Conservation (phyloP, 2,329 filamentous ascomycete species). For the Colletotrichum trifolii region DNA sequence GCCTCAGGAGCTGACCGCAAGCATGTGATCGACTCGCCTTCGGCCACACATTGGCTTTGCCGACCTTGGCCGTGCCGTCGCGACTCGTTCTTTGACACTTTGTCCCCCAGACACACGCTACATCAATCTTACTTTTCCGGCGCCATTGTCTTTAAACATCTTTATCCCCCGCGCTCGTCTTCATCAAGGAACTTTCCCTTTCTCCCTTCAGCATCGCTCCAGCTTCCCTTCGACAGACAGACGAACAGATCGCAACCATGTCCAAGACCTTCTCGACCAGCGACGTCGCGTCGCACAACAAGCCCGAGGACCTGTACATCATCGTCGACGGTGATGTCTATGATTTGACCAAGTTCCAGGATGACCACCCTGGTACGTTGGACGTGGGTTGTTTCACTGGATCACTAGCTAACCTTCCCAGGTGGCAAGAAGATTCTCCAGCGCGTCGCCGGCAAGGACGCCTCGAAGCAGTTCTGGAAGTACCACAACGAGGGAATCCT, state of each 20-base stretch:
- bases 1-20: constrained; percentile 1
- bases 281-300: constrained; percentile 94
- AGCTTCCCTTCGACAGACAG: constrained; percentile 14
- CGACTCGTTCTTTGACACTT: constrained; percentile 33
- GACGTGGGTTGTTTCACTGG: neutral
- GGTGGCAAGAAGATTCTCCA: constrained; percentile 74
- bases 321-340: constrained; percentile 96
- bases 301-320: constrained; percentile 86
- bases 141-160: constrained; percentile 29
- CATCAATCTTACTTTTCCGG: constrained; percentile 1
- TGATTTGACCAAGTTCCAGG: constrained; percentile 89
- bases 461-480: constrained; percentile 76
- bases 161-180: constrained; percentile 11
- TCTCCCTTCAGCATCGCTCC: constrained; percentile 1
- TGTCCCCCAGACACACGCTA: constrained; percentile 16
- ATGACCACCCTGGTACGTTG: constrained; percentile 80
- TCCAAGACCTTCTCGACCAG: constrained; percentile 84
- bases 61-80: constrained; percentile 35
- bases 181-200: constrained; percentile 7
- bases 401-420: constrained; percentile 39
- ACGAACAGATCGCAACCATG: constrained; percentile 64
- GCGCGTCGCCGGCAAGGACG: constrained; percentile 73
- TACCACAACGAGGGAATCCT: constrained; percentile 88
- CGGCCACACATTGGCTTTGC: constrained; percentile 8
- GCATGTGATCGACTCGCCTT: constrained; percentile 31